Evolutionary conservation across 139 green algal genomes (phyloP).

Genomic region (Picochlorum sp.): DNA sequence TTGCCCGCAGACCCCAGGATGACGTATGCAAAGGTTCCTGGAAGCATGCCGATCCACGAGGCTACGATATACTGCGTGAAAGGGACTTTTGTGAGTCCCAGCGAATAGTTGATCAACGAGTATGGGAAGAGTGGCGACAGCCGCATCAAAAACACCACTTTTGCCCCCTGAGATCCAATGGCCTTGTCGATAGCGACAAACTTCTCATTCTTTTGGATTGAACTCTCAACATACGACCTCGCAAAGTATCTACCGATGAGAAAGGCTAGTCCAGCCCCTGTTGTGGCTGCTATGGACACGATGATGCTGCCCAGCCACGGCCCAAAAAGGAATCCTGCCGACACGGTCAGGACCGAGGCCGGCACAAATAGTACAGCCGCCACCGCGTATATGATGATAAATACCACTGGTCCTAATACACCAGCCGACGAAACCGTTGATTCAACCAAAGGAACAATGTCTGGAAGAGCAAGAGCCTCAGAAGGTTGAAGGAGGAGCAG

Average conservation of each 20-base stretch:
- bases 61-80: slow-evolving; percentile 52
- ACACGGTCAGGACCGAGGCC: slow-evolving; percentile 60
- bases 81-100: slow-evolving; percentile 45
- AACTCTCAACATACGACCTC: slow-evolving; percentile 35
- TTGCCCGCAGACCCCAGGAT: slow-evolving; percentile 47
- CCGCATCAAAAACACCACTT: slow-evolving; percentile 65
- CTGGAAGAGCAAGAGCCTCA: not conserved
- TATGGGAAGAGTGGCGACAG: slow-evolving; percentile 67
- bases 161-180: slow-evolving; percentile 35
- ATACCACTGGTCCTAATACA: slow-evolving; percentile 38
- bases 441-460: not conserved
- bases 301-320: slow-evolving; percentile 49
- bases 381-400: slow-evolving; percentile 42
- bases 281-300: slow-evolving; percentile 52
- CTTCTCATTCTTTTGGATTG: slow-evolving; percentile 23
- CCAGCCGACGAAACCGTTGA: slow-evolving; percentile 18
- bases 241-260: slow-evolving; percentile 54
- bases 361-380: slow-evolving; percentile 65
- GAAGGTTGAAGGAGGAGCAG: not conserved
- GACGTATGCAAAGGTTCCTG: slow-evolving; percentile 73
- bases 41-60: slow-evolving; percentile 75
- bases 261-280: slow-evolving; percentile 52
- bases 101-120: slow-evolving; percentile 61
- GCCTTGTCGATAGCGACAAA: slow-evolving; percentile 39
- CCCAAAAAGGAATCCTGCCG: slow-evolving; percentile 64